These are phyloP conservation scores for Trichoderma polysporum DNA, from an alignment of 2,329 filamentous ascomycete species.

Conservation along the genomic window DNA sequence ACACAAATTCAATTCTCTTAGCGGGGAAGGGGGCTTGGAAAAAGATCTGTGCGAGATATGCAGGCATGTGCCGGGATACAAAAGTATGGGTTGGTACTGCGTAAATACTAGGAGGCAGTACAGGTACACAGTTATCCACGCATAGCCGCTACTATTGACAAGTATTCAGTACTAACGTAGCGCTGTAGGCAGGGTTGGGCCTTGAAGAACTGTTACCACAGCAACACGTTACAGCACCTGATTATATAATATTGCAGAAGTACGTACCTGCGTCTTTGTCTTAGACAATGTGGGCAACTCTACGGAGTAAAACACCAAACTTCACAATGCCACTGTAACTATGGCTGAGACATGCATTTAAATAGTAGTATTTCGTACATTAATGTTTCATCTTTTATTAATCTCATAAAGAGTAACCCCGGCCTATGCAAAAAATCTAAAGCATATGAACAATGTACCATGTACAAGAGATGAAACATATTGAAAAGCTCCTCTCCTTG, in stretches of 20 bases:
- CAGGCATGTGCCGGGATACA: constrained; percentile 3
- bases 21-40: not conserved
- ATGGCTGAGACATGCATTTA: not conserved
- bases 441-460: not conserved
- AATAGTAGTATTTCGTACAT: not conserved
- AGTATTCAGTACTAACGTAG: not conserved
- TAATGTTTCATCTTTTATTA: not conserved
- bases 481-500: not conserved
- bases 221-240: not conserved
- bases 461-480: not conserved
- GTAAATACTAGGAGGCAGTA: not conserved
- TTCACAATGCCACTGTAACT: not conserved
- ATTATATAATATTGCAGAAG: not conserved
- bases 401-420: not conserved
- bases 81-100: not conserved
- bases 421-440: constrained; percentile 1
- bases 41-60: constrained; percentile 5
- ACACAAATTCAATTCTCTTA: not conserved
- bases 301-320: not conserved
- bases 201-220: not conserved
- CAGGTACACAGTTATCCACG: not conserved
- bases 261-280: too few relatives aligned
- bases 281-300: not conserved
- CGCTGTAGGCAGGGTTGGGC: not conserved
- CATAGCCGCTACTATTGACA: not conserved